Percentiles rank a stretch among this genome's conserved stretches.
phyloP scores from a whole-genome alignment of 768 basidiomycete species.

The Lactarius indigo region DNA sequence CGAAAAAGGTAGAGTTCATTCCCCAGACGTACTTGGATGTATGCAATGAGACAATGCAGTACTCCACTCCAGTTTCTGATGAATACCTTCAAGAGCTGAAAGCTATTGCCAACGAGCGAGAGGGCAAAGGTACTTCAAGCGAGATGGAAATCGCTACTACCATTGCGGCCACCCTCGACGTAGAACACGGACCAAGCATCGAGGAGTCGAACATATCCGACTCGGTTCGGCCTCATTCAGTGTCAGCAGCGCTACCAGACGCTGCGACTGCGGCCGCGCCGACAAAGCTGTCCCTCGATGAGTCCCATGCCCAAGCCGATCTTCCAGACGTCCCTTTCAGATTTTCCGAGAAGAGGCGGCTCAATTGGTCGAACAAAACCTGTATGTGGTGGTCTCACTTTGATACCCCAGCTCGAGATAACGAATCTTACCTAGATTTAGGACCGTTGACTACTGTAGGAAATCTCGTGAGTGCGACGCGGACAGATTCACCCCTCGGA shows the following conservation, averaged over 20 bases:
- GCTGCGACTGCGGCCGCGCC: slow-evolving; percentile 8
- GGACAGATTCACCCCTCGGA: not conserved
- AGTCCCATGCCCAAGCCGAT: slow-evolving; percentile 40
- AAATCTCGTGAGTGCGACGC: slow-evolving; percentile 62
- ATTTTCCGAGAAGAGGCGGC: slow-evolving; percentile 78
- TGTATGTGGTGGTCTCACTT: slow-evolving; percentile 45
- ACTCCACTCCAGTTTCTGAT: slow-evolving; percentile 59
- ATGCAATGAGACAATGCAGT: slow-evolving; percentile 39
- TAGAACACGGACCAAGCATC: slow-evolving; percentile 1
- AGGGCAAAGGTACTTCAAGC: slow-evolving; percentile 13
- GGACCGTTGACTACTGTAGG: slow-evolving; percentile 93
- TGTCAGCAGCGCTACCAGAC: slow-evolving; percentile 13
- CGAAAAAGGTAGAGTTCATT: slow-evolving; percentile 55
- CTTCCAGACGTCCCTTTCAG: slow-evolving; percentile 67
- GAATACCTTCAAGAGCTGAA: slow-evolving; percentile 57
- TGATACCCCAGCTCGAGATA: slow-evolving; percentile 32
- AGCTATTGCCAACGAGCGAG: slow-evolving; percentile 8
- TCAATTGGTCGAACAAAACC: slow-evolving; percentile 84
- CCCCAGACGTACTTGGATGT: not conserved
- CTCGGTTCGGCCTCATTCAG: slow-evolving; percentile 23
- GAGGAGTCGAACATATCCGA: slow-evolving; percentile 17
- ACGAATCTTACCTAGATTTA: slow-evolving; percentile 40
- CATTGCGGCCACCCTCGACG: slow-evolving; percentile 12
- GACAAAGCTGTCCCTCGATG: slow-evolving; percentile 28
- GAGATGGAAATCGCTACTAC: slow-evolving; percentile 13